phyloP scores from a whole-genome alignment of 2,329 filamentous ascomycete species.

The Coleophoma crateriformis region DNA sequence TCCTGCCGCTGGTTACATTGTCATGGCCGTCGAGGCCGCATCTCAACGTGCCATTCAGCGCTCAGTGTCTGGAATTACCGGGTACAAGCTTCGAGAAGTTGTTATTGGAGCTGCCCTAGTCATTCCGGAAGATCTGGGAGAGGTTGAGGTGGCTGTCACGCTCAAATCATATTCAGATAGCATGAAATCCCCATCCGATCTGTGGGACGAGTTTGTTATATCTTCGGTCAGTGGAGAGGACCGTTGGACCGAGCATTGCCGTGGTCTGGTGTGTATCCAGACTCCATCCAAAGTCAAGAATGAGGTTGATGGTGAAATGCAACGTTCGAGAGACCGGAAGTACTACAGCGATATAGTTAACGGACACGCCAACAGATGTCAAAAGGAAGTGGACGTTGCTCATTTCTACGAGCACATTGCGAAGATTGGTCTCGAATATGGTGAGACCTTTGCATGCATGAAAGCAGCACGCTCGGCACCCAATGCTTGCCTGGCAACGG shows the following conservation, averaged over 20 bases:
- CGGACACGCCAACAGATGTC: too few relatives aligned
- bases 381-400: too few relatives aligned
- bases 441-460: slow-evolving; percentile 42
- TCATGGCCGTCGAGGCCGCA: slow-evolving; percentile 22
- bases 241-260: slow-evolving; percentile 50
- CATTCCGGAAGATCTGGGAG: slow-evolving; percentile 37
- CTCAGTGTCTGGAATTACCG: slow-evolving; percentile 9
- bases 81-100: slow-evolving; percentile 40
- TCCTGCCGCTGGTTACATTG: slow-evolving; percentile 21
- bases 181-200: slow-evolving; percentile 31
- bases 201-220: slow-evolving; percentile 49
- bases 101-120: slow-evolving; percentile 44
- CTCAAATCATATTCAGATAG: slow-evolving; percentile 35
- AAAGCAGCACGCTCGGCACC: slow-evolving; percentile 33
- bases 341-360: too few relatives aligned
- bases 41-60: not conserved
- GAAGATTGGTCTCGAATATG: slow-evolving; percentile 38
- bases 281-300: too few relatives aligned
- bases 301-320: too few relatives aligned
- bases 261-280: slow-evolving; percentile 36
- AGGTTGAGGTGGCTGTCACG: slow-evolving; percentile 43
- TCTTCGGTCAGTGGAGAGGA: slow-evolving; percentile 42
- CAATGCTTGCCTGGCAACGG: slow-evolving; percentile 20
- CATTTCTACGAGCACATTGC: too few relatives aligned
- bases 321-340: too few relatives aligned